Base-by-base conservation (phyloP, 768 basidiomycete genomes). In the Macrolepiota fuliginosa region DNA sequence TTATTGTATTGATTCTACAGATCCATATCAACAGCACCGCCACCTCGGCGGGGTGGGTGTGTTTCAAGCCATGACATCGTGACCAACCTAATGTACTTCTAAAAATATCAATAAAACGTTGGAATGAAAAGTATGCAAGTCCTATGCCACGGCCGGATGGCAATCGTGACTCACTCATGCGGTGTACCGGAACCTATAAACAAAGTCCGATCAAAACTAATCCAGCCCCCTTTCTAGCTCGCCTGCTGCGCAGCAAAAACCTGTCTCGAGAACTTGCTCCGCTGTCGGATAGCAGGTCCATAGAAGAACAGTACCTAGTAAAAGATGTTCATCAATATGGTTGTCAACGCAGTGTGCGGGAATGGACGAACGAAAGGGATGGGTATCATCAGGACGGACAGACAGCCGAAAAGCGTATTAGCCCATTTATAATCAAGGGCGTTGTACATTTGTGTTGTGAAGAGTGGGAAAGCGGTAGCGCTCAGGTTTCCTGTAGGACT, bases 341-440 rank as follows among this genome's bases (percentile, higher is more conserved):
- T 22, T 12, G 19, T 4, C 9, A 5, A 58, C 2, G 52, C 7
- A 32, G 60, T 54, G 7, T 11, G 2, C n/a, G 10, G 42, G 29
- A 50, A n/a, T 39, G 13, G 17, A 73, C 83, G 60, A 63, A 85
- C 84, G 55, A 81, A 85, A 11, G 85, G 86, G 58, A 90, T 85
- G 0, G 83, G 81, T 12, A 85, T 77, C 74, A 90, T 78, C 3
- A 81, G 51, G 15, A 75, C 69, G 2, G 83, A 83, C 25, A 89
- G 70, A 35, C 77, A 76, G 0, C 78, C 84, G 64, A 86, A 84
- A 0, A 87, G 73, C 12, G 82, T 85, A 62, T 81, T 83, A 1
- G 85, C 84, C 83, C 88, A 89, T 63, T 78, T 79, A 62, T 84
- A 85, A 19, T 77, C 80, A 29, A 91, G 76, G 0, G 69, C 73